A percentile compares a stretch with the other conserved stretches of the same genome.
phyloP scores from a whole-genome alignment of 306 rosid species.

The Coriaria nepalensis region DNA sequence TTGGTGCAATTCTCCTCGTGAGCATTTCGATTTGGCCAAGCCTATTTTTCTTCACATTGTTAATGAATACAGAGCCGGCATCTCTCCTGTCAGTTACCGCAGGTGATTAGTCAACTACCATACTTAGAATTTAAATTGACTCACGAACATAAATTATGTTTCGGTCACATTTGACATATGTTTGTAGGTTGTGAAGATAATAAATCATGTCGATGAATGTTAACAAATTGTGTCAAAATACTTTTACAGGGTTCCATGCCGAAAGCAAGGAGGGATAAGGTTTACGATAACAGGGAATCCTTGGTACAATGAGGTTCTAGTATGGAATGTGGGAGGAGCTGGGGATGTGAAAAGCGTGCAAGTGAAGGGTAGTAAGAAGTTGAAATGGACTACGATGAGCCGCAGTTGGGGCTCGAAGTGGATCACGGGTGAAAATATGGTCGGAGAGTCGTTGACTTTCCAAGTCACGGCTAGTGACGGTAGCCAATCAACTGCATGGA shows the following conservation, averaged over 20 bases:
- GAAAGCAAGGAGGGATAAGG: constrained; percentile 47
- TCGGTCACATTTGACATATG: too few species aligned
- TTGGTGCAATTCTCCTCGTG: constrained; percentile 76
- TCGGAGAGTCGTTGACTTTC: constrained; percentile 52
- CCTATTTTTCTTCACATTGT: constrained; percentile 48
- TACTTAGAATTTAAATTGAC: too few species aligned
- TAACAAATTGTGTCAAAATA: background rate
- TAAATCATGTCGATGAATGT: too few species aligned
- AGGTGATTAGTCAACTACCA: constrained; percentile 24
- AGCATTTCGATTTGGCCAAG: constrained; percentile 64
- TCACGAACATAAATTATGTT: too few species aligned
- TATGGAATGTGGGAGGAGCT: too few species aligned
- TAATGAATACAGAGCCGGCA: constrained; percentile 36
- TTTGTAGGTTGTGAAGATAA: too few species aligned
- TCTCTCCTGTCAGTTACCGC: constrained; percentile 58
- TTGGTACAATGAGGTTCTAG: too few species aligned
- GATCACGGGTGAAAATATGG: constrained; percentile 38
- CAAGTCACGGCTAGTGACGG: constrained; percentile 50
- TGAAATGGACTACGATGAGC: too few species aligned
- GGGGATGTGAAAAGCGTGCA: too few species aligned
- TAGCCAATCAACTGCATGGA: constrained; percentile 30
- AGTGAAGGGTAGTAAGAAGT: too few species aligned
- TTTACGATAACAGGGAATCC: constrained; percentile 73
- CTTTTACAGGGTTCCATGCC: constrained; percentile 40
- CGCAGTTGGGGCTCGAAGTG: too few species aligned